phyloP scores from a whole-genome alignment of 331 rosid genomes.

The Acacia concinna region DNA sequence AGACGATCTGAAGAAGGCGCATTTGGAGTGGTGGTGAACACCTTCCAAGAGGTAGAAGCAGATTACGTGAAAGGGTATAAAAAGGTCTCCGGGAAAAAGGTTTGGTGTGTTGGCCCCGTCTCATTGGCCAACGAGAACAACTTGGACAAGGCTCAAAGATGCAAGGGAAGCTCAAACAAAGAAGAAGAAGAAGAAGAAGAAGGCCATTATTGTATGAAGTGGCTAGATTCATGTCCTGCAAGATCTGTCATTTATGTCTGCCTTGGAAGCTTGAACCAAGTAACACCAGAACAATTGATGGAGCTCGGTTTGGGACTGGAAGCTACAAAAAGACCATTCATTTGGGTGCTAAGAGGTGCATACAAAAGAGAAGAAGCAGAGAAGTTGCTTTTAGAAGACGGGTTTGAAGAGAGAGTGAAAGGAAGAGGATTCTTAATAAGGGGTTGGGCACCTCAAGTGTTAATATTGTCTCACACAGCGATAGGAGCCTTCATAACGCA shows the following conservation, averaged over 20 bases:
- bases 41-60: constrained; percentile 38
- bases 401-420: constrained; percentile 36
- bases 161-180: constrained; percentile 4
- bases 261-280: constrained; percentile 31
- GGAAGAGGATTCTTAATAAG: constrained; percentile 32
- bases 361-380: constrained; percentile 23
- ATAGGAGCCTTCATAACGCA: constrained; percentile 39
- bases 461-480: constrained; percentile 35
- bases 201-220: constrained; percentile 27
- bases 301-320: constrained; percentile 36
- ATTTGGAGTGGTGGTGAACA: constrained; percentile 35
- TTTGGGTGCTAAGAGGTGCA: constrained; percentile 40
- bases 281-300: constrained; percentile 27
- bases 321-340: constrained; percentile 38
- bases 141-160: constrained; percentile 46
- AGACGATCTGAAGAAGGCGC: not conserved
- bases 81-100: constrained; percentile 7
- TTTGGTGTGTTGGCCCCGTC: constrained; percentile 44
- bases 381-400: constrained; percentile 19
- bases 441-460: constrained; percentile 39
- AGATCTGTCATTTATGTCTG: constrained; percentile 36
- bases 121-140: constrained; percentile 22
- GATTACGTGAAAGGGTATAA: constrained; percentile 25
- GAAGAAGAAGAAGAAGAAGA: constrained; percentile 3
- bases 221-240: constrained; percentile 47